Percentiles rank a stretch among this genome's conserved stretches.
phyloP scores from a whole-genome alignment of 208 protist species.

The Trypanosoma platydactyli region DNA sequence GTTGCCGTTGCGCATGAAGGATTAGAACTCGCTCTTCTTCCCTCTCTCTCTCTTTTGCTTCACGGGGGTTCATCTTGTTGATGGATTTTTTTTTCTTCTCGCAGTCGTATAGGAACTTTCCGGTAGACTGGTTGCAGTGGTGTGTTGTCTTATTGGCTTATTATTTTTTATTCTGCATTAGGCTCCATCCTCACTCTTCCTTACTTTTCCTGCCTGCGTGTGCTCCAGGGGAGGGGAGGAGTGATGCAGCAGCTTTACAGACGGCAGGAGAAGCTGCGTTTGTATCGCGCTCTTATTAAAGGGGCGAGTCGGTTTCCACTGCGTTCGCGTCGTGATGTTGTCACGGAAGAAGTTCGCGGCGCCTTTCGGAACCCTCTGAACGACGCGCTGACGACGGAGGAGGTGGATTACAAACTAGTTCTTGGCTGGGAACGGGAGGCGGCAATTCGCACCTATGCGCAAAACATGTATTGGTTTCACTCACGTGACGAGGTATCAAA shows the following conservation, averaged over 20 bases:
- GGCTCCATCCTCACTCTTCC: too few relatives aligned
- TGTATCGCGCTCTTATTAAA: conserved; percentile 78
- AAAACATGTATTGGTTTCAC: conserved; percentile 93
- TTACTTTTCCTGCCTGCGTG: too few relatives aligned
- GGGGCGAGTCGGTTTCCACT: conserved; percentile 72
- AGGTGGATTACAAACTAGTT: conserved; percentile 79
- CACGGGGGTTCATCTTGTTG: conserved; percentile 7
- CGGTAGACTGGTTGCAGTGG: too few relatives aligned
- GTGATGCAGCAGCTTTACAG: conserved; percentile 46
- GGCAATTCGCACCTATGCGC: conserved; percentile 72
- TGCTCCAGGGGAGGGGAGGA: too few relatives aligned
- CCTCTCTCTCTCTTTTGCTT: conserved; percentile 17
- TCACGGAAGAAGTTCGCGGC: conserved; percentile 76
- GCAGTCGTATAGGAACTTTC: too few relatives aligned
- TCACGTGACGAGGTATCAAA: conserved; percentile 84
- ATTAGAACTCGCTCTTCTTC: too few relatives aligned
- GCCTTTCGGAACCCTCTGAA: conserved; percentile 72
- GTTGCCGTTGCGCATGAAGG: too few relatives aligned
- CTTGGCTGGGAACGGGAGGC: conserved; percentile 80
- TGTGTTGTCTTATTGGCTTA: too few relatives aligned
- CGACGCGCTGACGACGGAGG: conserved; percentile 44
- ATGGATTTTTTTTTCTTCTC: conserved; percentile 1
- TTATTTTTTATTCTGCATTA: too few relatives aligned
- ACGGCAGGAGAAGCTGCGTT: conserved; percentile 60
- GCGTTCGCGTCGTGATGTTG: conserved; percentile 75